phyloP scores from a whole-genome alignment of 2,329 filamentous ascomycete genomes.

The Elsinoe australis region DNA sequence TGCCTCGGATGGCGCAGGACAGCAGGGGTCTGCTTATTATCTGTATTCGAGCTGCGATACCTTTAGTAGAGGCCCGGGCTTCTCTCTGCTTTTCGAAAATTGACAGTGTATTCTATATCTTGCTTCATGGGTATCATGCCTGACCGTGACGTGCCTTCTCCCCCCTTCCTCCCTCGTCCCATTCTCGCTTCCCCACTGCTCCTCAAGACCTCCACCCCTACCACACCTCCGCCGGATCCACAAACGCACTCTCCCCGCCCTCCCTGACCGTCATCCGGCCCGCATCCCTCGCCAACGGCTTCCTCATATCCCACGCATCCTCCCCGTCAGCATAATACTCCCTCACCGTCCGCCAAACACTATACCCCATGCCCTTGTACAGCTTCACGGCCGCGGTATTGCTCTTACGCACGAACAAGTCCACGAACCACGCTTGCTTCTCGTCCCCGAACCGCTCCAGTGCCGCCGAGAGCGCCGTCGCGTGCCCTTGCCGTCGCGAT shows the following conservation, averaged over 20 bases:
- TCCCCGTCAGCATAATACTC: constrained; percentile 94
- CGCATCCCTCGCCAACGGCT: constrained; percentile 74
- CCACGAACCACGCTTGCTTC: constrained; percentile 86
- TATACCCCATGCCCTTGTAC: constrained; percentile 88
- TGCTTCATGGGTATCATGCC: constrained; percentile 1
- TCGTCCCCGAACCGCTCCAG: constrained; percentile 76
- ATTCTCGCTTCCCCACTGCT: neutral
- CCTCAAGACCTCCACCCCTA: no score
- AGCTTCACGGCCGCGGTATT: constrained; percentile 82
- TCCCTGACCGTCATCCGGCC: constrained; percentile 67
- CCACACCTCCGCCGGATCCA: constrained; percentile 82
- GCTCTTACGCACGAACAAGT: constrained; percentile 83
- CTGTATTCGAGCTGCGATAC: no score
- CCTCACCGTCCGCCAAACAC: constrained; percentile 77
- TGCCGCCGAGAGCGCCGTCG: constrained; percentile 70
- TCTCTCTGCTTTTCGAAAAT: no score
- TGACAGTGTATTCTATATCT: constrained; percentile 11
- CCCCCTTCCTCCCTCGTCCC: neutral
- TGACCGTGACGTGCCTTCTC: neutral
- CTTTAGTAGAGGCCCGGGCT: no score
- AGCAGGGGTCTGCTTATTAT: no score
- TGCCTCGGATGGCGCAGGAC: no score
- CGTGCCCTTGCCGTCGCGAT: constrained; percentile 78
- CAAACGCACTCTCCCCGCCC: constrained; percentile 69
- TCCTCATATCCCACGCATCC: constrained; percentile 96